These are phyloP conservation scores for Bipolaris sorokiniana DNA, from an alignment of 2,329 filamentous ascomycete species.

Conservation along the genomic window DNA sequence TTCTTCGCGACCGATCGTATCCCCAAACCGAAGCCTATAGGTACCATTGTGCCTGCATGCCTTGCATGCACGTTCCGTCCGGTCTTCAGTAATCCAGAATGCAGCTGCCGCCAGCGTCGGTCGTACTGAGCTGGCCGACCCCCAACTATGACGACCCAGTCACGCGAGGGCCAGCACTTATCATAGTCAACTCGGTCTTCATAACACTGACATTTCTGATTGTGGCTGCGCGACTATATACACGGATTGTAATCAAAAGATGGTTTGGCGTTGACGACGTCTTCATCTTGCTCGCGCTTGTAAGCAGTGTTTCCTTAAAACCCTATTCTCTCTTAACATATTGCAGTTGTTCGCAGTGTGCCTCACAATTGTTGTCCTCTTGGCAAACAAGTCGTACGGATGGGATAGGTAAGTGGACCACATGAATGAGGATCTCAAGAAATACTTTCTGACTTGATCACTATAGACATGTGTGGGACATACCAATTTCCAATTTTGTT, in stretches of 20 bases:
- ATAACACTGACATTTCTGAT: conserved; percentile 46
- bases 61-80: conserved; percentile 7
- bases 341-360: conserved; percentile 47
- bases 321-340: conserved; percentile 8
- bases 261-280: conserved; percentile 54
- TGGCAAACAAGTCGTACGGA: conserved; percentile 51
- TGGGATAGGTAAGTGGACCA: conserved; percentile 38
- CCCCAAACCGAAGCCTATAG: not conserved
- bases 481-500: conserved; percentile 36
- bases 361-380: conserved; percentile 48
- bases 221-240: conserved; percentile 50
- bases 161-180: conserved; percentile 49
- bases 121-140: conserved; percentile 46
- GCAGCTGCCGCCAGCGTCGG: conserved; percentile 37
- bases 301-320: conserved; percentile 20
- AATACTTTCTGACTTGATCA: not conserved
- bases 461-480: conserved; percentile 52
- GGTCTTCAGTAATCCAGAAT: conserved; percentile 25
- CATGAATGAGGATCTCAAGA: rapidly evolving
- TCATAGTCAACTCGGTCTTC: conserved; percentile 51
- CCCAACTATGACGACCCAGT: conserved; percentile 51
- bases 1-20: not conserved
- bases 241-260: conserved; percentile 49
- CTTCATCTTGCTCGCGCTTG: conserved; percentile 51
- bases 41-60: conserved; percentile 10